Evolutionary conservation across 257 asterid genomes (phyloP), one percentile per base, ranked within the genome.

Genomic region (Avicennia marina): DNA sequence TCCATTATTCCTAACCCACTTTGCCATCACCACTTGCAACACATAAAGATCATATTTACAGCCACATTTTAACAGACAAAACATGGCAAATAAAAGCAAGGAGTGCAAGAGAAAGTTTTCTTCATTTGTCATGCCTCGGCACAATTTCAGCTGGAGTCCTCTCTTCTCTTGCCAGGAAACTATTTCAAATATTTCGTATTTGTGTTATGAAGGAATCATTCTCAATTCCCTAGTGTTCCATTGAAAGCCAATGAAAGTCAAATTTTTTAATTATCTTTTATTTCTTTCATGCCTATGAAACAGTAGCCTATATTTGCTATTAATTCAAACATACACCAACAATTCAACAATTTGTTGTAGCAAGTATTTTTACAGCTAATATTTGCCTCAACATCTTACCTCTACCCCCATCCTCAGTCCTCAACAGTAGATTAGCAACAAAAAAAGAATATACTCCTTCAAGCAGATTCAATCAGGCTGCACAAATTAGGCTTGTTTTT

Each of bases 321-420:
- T 25, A 15, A 33, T 31, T 21, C 21, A 44, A 21, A 31, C 11
- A 21, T 20, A 20, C 18, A 6, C 39, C 33, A 42, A 52, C 38
- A 19, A 1, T 29, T 18, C 33, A 42, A 52, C 38, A 19, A 1
- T 29, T 18, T 20, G 19, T 43, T 6, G 19, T 31, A 12, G 16
- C 15, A 20, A 55, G 33, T 11, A 34, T 7, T n/a, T 11, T 11
- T 48, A 33, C 31, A 40, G 55, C 61, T 21, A 29, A 29, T 29
- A n/a, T n/a, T 48, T 9, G 21, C 38, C 49, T 27, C 55, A 43
- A 53, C 13, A 53, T 16, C 51, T 56, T 31, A 29, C 43, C 53
- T 16, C 29, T 32, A 4, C 33, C 16, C 44, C 22, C 42, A 38
- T 44, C 45, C 53, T 48, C 20, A 4, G 34, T 4, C 11, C n/a